Percentiles rank a stretch among this genome's conserved stretches.
Conservation (phyloP, 2,329 filamentous ascomycete genomes). For the Diplodia seriata region DNA sequence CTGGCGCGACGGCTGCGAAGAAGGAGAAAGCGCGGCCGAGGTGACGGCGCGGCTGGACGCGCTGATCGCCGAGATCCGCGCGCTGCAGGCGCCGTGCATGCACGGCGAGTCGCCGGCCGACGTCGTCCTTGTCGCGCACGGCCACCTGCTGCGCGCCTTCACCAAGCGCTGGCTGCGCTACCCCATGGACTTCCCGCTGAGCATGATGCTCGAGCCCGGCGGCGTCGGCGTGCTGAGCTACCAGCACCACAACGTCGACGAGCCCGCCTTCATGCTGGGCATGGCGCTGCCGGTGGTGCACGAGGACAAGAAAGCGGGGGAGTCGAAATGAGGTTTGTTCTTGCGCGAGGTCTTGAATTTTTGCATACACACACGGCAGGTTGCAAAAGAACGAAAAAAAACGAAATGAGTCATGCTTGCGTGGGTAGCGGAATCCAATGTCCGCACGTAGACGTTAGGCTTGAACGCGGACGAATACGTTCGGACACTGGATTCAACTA, state of each 20-base stretch:
- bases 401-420: no score
- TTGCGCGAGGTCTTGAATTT: no score
- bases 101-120: slow-evolving; percentile 61
- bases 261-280: slow-evolving; percentile 69
- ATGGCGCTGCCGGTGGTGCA: slow-evolving; percentile 30
- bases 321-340: not conserved
- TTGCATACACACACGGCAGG: no score
- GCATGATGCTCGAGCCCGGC: slow-evolving; percentile 81
- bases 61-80: slow-evolving; percentile 74
- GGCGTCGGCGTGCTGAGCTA: slow-evolving; percentile 84
- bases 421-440: no score
- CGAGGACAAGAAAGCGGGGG: not conserved
- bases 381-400: no score
- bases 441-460: no score
- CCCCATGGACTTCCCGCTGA: slow-evolving; percentile 70
- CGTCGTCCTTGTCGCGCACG: slow-evolving; percentile 81
- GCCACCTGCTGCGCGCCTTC: slow-evolving; percentile 83
- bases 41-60: slow-evolving; percentile 74
- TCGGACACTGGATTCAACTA: no score
- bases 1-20: slow-evolving; percentile 86
- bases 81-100: slow-evolving; percentile 60
- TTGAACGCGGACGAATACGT: no score
- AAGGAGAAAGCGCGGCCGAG: slow-evolving; percentile 78
- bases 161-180: slow-evolving; percentile 82
- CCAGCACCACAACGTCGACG: slow-evolving; percentile 77